A percentile compares a stretch with the other conserved stretches of the same genome.
Evolutionary conservation across 495 filamentous ascomycete genomes (phyloP).

Genomic region (Talaromyces wortmannii): DNA sequence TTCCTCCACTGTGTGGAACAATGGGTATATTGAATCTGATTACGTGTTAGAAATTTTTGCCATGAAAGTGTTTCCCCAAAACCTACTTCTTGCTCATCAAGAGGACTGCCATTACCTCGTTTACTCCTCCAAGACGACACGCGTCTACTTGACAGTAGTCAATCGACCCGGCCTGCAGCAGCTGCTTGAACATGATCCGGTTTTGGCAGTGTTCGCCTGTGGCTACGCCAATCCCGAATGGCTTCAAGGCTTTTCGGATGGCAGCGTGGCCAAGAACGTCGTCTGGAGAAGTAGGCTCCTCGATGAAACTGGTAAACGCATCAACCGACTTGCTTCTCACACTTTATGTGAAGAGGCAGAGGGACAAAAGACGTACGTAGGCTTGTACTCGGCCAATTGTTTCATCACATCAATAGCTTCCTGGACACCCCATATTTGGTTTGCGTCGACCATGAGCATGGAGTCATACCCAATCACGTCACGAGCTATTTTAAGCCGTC

Average conservation of each 20-base stretch:
- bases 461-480: constrained; percentile 86
- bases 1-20: constrained; percentile 83
- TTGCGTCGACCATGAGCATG: constrained; percentile 91
- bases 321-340: too few relatives aligned
- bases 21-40: constrained; percentile 58
- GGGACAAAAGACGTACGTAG: constrained; percentile 43
- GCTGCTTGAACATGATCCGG: constrained; percentile 88
- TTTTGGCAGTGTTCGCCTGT: constrained; percentile 98
- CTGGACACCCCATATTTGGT: constrained; percentile 50
- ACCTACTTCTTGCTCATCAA: constrained; percentile 61
- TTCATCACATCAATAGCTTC: constrained; percentile 88
- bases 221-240: constrained; percentile 74
- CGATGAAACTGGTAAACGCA: constrained; percentile 73
- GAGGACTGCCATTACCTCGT: constrained; percentile 84
- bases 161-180: constrained; percentile 70
- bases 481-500: constrained; percentile 64
- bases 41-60: too few relatives aligned
- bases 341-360: too few relatives aligned
- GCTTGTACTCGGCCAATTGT: constrained; percentile 73
- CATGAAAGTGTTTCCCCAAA: too few relatives aligned
- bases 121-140: constrained; percentile 85
- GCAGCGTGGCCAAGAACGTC: constrained; percentile 86
- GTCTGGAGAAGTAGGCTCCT: constrained; percentile 90
- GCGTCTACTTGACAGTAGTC: constrained; percentile 89
- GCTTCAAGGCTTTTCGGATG: constrained; percentile 69